phyloP scores from a whole-genome alignment of 2,329 filamentous ascomycete species.

The Ceratocystis destructans region DNA sequence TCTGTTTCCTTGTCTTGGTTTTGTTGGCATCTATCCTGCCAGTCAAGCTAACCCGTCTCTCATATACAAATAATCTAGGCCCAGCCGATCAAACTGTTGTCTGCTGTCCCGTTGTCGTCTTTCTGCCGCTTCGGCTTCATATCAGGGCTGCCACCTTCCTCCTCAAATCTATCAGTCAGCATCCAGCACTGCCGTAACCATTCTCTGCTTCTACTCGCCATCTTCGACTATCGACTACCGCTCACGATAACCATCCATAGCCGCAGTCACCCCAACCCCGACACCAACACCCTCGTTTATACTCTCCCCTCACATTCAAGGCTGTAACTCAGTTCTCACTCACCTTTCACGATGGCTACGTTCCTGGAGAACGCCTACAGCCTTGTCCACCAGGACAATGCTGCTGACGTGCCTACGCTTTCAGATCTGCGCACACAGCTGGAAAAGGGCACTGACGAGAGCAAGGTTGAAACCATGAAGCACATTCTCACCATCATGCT shows the following conservation, averaged over 20 bases:
- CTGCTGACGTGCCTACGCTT: conserved; percentile 76
- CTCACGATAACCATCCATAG: background rate
- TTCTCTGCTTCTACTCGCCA: background rate
- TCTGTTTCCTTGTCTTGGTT: background rate
- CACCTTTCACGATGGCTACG: conserved; percentile 61
- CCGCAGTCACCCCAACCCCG: too few relatives aligned
- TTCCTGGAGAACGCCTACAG: conserved; percentile 94
- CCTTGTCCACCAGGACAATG: conserved; percentile 94
- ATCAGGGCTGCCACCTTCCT: background rate
- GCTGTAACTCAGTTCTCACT: too few relatives aligned
- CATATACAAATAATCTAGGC: background rate
- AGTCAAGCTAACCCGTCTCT: background rate
- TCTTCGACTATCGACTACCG: background rate
- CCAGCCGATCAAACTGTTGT: background rate
- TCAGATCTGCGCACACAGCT: conserved; percentile 86
- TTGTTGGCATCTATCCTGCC: background rate
- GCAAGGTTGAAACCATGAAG: conserved; percentile 92
- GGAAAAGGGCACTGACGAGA: conserved; percentile 86
- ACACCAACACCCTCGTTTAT: too few relatives aligned
- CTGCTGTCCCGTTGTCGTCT: background rate
- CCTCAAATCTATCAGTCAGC: background rate
- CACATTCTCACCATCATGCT: conserved; percentile 93
- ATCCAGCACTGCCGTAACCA: background rate
- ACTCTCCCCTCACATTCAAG: too few relatives aligned
- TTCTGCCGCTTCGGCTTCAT: background rate